phyloP scores from a whole-genome alignment of 306 rosid species.

The Citrullus colocynthis region DNA sequence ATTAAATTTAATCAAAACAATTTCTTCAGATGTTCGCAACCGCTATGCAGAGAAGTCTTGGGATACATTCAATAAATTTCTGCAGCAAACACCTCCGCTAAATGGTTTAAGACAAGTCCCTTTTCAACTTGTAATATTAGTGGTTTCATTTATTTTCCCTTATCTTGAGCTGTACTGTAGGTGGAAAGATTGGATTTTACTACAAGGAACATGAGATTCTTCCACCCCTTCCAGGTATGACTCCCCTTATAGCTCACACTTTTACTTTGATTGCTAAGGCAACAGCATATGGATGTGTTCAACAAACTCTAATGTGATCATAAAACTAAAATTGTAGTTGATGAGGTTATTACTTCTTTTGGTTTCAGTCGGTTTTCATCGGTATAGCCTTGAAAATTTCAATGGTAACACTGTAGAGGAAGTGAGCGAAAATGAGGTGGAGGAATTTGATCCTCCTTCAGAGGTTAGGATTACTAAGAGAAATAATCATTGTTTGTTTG shows the following conservation, averaged over 20 bases:
- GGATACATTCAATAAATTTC: conserved; percentile 56
- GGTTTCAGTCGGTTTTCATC: conserved; percentile 70
- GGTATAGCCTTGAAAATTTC: conserved; percentile 54
- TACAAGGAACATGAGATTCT: conserved; percentile 95
- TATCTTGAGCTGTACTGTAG: conserved; percentile 22
- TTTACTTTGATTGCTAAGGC: not conserved
- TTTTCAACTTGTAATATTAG: not conserved
- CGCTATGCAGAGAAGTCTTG: conserved; percentile 58
- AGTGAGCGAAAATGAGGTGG: conserved; percentile 38
- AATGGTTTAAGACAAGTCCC: conserved; percentile 37
- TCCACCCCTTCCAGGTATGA: conserved; percentile 90
- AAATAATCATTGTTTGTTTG: not conserved
- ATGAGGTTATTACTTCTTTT: not conserved
- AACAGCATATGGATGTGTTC: not conserved
- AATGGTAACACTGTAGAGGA: conserved; percentile 36
- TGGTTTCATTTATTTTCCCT: conserved; percentile 20
- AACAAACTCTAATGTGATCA: not conserved
- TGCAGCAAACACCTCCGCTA: conserved; percentile 60
- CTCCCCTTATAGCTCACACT: not conserved
- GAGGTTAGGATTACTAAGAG: conserved; percentile 49
- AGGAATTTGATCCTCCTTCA: conserved; percentile 71
- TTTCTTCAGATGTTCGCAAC: conserved; percentile 60
- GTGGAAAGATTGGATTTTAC: conserved; percentile 87
- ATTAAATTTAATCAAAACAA: not conserved
- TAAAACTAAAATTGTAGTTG: not conserved